Evolutionary conservation across 345 rosid genomes (phyloP).

Genomic region (Odontarrhena argentea): DNA sequence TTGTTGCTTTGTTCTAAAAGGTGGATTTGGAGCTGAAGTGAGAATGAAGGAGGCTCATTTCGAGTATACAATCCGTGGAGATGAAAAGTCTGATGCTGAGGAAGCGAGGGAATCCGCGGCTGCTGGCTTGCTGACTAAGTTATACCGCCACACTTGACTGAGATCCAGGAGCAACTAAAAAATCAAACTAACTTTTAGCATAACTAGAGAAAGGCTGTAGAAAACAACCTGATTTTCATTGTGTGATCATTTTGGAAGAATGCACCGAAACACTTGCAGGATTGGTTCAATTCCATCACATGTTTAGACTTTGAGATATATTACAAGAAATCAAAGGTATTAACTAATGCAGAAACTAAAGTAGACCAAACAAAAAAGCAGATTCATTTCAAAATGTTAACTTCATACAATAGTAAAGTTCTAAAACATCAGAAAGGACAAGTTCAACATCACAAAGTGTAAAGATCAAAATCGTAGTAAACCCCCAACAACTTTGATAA

Average conservation of each 20-base stretch:
- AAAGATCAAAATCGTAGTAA: neutral
- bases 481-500: no score
- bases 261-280: conserved; percentile 1
- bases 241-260: conserved; percentile 4
- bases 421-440: no score
- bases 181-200: conserved; percentile 9
- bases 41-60: conserved; percentile 45
- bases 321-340: neutral
- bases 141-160: conserved; percentile 29
- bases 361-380: neutral
- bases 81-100: conserved; percentile 35
- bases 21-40: conserved; percentile 60
- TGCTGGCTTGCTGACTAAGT: conserved; percentile 40
- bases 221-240: neutral
- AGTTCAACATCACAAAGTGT: neutral
- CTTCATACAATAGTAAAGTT: no score
- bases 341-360: neutral
- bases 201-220: neutral
- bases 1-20: conserved; percentile 38
- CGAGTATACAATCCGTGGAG: conserved; percentile 43
- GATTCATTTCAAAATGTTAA: neutral
- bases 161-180: neutral
- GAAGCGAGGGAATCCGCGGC: conserved; percentile 79
- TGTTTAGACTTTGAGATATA: conserved; percentile 2
- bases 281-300: neutral